These are phyloP conservation scores for Coemansia sp. DNA, from an alignment of 192 early-diverging fungal genomes.

Conservation along the genomic window DNA sequence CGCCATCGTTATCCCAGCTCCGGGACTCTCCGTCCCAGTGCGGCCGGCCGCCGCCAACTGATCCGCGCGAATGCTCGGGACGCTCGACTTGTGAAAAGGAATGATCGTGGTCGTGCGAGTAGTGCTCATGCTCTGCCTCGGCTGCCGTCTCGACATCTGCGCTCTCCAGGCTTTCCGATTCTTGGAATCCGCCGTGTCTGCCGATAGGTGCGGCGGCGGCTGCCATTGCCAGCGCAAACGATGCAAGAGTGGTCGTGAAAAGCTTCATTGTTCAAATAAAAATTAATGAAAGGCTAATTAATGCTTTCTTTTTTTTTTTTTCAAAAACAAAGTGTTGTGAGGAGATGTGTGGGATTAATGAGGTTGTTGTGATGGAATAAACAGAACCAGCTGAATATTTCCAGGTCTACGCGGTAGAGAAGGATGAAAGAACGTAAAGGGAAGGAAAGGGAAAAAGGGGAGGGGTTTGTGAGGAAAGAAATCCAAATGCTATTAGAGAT, in stretches of 20 bases:
- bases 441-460: background rate
- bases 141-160: background rate
- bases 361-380: background rate
- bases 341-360: background rate
- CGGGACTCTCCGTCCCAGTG: background rate
- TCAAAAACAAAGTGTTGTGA: background rate
- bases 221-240: conserved; percentile 10
- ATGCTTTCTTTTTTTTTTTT: background rate
- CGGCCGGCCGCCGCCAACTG: background rate
- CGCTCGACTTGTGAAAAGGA: background rate
- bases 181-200: background rate
- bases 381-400: conserved; percentile 5
- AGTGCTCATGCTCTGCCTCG: background rate
- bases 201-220: conserved; percentile 11
- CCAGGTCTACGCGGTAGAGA: background rate
- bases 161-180: background rate
- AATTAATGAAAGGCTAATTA: background rate
- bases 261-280: background rate
- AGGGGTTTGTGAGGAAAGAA: background rate
- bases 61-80: background rate
- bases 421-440: background rate
- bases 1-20: background rate
- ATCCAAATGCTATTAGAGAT: background rate
- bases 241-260: background rate
- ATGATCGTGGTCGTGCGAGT: background rate